A percentile compares a stretch with the other conserved stretches of the same genome.
Conservation (phyloP, 2,329 filamentous ascomycete species). For the Phaeoacremonium minimum region DNA sequence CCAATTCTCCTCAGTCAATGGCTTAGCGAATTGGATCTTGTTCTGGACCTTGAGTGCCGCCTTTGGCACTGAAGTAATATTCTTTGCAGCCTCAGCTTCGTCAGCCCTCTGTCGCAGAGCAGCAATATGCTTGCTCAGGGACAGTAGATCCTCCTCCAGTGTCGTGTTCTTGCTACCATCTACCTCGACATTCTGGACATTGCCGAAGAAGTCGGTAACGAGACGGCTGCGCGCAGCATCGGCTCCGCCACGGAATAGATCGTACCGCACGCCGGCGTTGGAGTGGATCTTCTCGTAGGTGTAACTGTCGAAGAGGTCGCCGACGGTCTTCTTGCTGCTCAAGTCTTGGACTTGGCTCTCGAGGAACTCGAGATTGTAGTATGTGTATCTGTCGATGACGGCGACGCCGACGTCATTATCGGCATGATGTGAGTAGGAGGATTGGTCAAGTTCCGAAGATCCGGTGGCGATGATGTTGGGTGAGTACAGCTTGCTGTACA, state of each 20-base stretch:
- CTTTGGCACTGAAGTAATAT: conserved; percentile 13
- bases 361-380: conserved; percentile 96
- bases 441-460: conserved; percentile 93
- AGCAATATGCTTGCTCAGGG: conserved; percentile 66
- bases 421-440: conserved; percentile 94
- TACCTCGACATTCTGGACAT: conserved; percentile 96
- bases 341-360: conserved; percentile 85
- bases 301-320: conserved; percentile 94
- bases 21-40: conserved; percentile 49
- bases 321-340: conserved; percentile 82
- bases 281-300: conserved; percentile 93
- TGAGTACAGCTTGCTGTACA: conserved; percentile 98
- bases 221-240: conserved; percentile 71
- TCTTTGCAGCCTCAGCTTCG: conserved; percentile 21
- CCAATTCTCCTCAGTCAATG: conserved; percentile 62
- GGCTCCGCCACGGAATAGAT: conserved; percentile 86
- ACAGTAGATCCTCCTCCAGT: conserved; percentile 69
- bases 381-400: conserved; percentile 97
- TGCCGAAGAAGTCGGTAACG: conserved; percentile 96
- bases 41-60: conserved; percentile 15
- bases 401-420: conserved; percentile 97
- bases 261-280: conserved; percentile 86
- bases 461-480: conserved; percentile 97
- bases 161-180: conserved; percentile 57
- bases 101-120: conserved; percentile 44